phyloP scores from a whole-genome alignment of 2,329 filamentous ascomycete genomes.

The Torrubiella hemipterigena region DNA sequence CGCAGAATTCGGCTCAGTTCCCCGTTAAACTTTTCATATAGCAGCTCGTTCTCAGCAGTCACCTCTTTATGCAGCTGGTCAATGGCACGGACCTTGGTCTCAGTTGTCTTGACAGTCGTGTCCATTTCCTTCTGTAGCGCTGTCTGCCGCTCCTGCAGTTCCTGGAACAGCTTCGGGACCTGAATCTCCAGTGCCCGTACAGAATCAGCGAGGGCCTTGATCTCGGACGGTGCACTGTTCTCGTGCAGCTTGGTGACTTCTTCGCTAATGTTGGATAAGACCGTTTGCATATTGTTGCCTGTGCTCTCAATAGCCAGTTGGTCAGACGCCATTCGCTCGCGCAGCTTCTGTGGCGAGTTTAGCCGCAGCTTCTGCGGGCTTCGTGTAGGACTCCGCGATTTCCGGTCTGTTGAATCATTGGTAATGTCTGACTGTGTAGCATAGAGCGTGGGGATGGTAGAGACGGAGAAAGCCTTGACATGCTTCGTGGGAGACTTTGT shows the following conservation, averaged over 20 bases:
- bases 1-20: constrained; percentile 75
- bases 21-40: constrained; percentile 88
- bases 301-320: constrained; percentile 61
- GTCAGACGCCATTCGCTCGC: constrained; percentile 76
- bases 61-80: constrained; percentile 84
- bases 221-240: constrained; percentile 16
- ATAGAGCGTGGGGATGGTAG: constrained; percentile 40
- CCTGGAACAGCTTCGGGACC: constrained; percentile 46
- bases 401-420: constrained; percentile 14
- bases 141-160: constrained; percentile 48
- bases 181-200: constrained; percentile 56
- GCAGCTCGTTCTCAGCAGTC: constrained; percentile 80
- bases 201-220: constrained; percentile 26
- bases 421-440: too few relatives aligned
- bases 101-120: constrained; percentile 57
- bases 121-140: constrained; percentile 61
- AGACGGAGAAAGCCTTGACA: constrained; percentile 37
- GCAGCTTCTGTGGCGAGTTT: constrained; percentile 61
- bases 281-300: constrained; percentile 58
- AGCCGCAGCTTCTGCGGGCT: constrained; percentile 46
- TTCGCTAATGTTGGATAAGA: constrained; percentile 68
- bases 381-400: constrained; percentile 8
- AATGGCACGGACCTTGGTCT: constrained; percentile 68
- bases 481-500: constrained; percentile 21
- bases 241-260: constrained; percentile 55